Evolutionary conservation across 805 yeast species (phyloP), one percentile per base, ranked within the genome.

Genomic region (Ogataea siamensis): DNA sequence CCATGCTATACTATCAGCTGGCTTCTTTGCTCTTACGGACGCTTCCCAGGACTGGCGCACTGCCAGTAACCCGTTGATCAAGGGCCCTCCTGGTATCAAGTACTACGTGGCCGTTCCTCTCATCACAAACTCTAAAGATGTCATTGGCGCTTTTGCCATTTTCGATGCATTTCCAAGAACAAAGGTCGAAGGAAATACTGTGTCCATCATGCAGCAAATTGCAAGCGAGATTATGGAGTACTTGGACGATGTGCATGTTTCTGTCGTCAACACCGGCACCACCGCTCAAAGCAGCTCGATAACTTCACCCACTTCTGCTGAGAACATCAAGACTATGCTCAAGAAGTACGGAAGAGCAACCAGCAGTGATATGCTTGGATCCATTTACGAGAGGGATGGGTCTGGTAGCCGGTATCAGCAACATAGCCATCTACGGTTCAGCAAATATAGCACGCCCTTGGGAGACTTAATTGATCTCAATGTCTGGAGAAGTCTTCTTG

Each of bases 21-120:
- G 68, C 2, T 68, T 70, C 43, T 73, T 84, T 37, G 63, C 77
- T 3, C 47, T 84, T 6, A 54, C 68, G 5, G 85, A 83, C 55
- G 79, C 88, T 2, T 57, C 76, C 5, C 62, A 63, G 23, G 94
- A 84, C 53, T 84, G 94, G 93, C 66, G 94, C 54, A 72, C 80
- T 4, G 51, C 60, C 12, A 61, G 65, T 27, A 80, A 77, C 50
- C 91, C 91, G 0, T 64, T 82, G 32, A 85, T 84, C 1, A 72
- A 67, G 14, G 79, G 80, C 0, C 64, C 68, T 0, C 88, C 91
- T 0, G 60, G 62, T 40, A 73, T 83, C 35, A 67, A 60, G 39
- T 80, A 80, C 51, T 84, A 82, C 54, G 72, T 78, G 23, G 86
- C 84, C 0, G 84, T 78, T 4, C 86, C 87, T 0, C 50, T 82